These are phyloP conservation scores for Rhododendron ovatum DNA, from an alignment of 148 eudicot genomes.

Conservation along the genomic window DNA sequence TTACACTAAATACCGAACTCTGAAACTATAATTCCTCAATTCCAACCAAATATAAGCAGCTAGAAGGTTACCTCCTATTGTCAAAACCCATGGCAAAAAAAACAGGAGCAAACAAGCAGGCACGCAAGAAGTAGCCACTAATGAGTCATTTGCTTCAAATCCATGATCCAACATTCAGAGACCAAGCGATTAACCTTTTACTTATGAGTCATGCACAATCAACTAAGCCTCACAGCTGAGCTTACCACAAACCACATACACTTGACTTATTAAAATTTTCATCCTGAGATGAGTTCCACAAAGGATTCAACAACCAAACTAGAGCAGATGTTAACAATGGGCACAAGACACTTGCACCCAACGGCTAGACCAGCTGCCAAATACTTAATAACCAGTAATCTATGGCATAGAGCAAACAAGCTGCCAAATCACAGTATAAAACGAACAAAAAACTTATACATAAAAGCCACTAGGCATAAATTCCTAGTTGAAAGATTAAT, in stretches of 20 bases:
- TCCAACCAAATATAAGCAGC: background rate
- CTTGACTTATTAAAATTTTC: background rate
- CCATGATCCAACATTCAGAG: background rate
- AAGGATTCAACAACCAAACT: background rate
- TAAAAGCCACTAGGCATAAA: background rate
- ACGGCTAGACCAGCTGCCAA: background rate
- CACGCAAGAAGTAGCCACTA: background rate
- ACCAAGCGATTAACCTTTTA: background rate
- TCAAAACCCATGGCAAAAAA: background rate
- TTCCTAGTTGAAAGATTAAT: background rate
- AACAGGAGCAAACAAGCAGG: background rate
- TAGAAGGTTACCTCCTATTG: background rate
- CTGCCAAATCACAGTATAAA: background rate
- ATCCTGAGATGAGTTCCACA: background rate
- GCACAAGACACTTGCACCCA: background rate
- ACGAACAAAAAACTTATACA: background rate
- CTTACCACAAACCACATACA: background rate
- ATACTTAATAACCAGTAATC: background rate
- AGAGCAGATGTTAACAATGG: background rate
- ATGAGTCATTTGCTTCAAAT: background rate
- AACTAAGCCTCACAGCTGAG: background rate
- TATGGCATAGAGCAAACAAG: background rate
- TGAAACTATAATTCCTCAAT: background rate
- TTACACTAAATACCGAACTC: background rate
- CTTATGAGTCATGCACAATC: background rate